Evolutionary conservation across 1,139 yeast species (phyloP), one percentile per base, ranked within the genome.

Genomic region (Geotrichum citri-aurantii): DNA sequence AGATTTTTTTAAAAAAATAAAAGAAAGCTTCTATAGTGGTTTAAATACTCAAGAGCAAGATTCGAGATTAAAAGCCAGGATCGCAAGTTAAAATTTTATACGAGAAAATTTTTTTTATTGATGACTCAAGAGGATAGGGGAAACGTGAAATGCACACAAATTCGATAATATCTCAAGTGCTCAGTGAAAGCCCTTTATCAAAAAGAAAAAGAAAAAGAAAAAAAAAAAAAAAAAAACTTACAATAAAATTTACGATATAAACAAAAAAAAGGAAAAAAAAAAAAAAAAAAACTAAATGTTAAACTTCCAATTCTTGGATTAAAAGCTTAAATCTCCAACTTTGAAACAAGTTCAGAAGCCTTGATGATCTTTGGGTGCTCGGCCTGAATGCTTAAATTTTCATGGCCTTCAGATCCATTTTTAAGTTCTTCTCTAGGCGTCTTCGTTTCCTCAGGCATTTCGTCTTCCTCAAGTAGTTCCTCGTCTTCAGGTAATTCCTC

Each of bases 341-440:
- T 27, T 3, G 31, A 24, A 24, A 24, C 11, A 24, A 47, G 17
- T 26, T 47, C 26, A 8, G 27, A 24, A 14, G 42, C 52, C 52
- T 53, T 47, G 48, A 48, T 57, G 6, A 48, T 31, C 10, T 57
- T 55, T 19, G 40, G 26, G 37, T 31, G 52, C 8, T 59, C 61
- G 14, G 24, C 12, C 14, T 37, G 50, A 12, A 48, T 52, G 3
- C 54, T 58, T 8, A 50, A 26, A 11, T 51, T 58, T 21, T 57
- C 60, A 12, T 44, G 49, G 19, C 54, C 58, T 31, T 54, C 58
- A 26, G 48, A 26, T 4, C 14, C 57, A 19, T 59, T 58, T 10
- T 46, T 58, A 21, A 69, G 73, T 3, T 69, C 73, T 62, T 59
- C 65, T 19, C 61, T 61, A 8, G 59, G 62, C 2, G 60, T 67